Evolutionary conservation across 352 stramenopile species (phyloP), one percentile per base, ranked within the genome.

Genomic region (Globisporangium alternatum): DNA sequence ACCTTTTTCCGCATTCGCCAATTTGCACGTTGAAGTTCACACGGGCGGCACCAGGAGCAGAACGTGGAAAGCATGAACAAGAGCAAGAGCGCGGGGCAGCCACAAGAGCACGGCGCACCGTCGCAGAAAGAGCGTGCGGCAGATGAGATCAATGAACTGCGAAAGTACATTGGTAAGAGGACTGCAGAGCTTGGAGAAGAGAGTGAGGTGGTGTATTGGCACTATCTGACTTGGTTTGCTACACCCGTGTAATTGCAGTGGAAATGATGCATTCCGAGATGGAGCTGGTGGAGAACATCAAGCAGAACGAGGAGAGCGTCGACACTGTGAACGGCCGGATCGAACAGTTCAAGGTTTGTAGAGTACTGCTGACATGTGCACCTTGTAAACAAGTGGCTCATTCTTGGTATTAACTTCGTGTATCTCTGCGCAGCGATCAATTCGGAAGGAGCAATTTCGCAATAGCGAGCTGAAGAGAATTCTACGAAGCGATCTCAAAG

Each of bases 241-340:
- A 31, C 35, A 49, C 30, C 25, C 56, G 33, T 44, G 19, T 31
- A 10, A 2, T 35, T 15, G 25, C 35, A 93, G 84, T 91, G 58
- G 81, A 84, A 21, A 85, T 93, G 82, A 91, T 93, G 84, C 82
- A 88, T 15, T 75, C 74, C 1, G 84, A 93, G 65, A 81, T 89
- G 76, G 81, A 88, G 56, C 45, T 89, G 15, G 72, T 93, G 45
- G 82, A 89, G 59, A 79, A 56, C 35, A 88, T 93, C 62, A 82
- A 81, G 39, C 76, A 88, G 49, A 84, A 77, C 33, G 84, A 93
- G 70, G 69, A 77, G 21, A 83, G 67, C 21, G 64, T 91, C 22
- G 58, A 61, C 8, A 66, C 62, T 9, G 70, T 81, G 28, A 88
- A 85, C 35, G 54, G 28, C 0, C 77, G 71, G 5, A 76, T 90